These are phyloP conservation scores for Aeminium ludgeri DNA, from an alignment of 495 filamentous ascomycete species.

Conservation along the genomic window DNA sequence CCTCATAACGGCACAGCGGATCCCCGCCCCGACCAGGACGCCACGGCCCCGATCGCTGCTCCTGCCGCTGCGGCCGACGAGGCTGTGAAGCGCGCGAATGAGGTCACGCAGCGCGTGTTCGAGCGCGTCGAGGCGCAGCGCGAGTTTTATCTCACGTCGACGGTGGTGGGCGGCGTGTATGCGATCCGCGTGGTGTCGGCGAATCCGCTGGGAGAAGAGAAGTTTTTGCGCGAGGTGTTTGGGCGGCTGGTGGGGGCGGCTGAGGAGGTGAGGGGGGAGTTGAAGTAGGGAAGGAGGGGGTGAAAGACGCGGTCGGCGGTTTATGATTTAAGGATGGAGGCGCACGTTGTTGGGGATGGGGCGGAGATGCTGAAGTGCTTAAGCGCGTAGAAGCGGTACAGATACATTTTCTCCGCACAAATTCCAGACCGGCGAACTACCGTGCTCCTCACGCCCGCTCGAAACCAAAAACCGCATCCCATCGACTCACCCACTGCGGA, in stretches of 20 bases:
- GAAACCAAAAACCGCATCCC: too few relatives aligned
- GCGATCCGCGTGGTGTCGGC: conserved; percentile 68
- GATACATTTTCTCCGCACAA: too few relatives aligned
- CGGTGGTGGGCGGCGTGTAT: conserved; percentile 56
- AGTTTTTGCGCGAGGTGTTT: conserved; percentile 57
- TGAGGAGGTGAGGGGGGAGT: conserved; percentile 36
- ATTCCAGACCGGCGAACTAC: too few relatives aligned
- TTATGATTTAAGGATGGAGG: too few relatives aligned
- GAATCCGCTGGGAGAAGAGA: conserved; percentile 50
- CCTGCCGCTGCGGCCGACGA: conserved; percentile 16
- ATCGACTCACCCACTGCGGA: too few relatives aligned
- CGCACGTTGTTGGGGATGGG: too few relatives aligned
- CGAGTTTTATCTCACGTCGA: conserved; percentile 72
- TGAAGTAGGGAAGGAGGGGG: conserved; percentile 1
- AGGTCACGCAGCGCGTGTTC: conserved; percentile 58
- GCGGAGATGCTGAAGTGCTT: too few relatives aligned
- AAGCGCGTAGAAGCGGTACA: too few relatives aligned
- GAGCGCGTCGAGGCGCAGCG: conserved; percentile 59
- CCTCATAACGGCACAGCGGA: conserved; percentile 3
- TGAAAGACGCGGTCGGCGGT: too few relatives aligned
- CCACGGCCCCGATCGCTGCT: conserved; percentile 3
- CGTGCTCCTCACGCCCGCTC: too few relatives aligned
- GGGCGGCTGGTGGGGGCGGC: conserved; percentile 54
- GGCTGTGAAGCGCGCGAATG: conserved; percentile 39
- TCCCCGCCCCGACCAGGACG: conserved; percentile 16